These are phyloP conservation scores for Sedum album DNA, from an alignment of 164 flowering plant species.

Conservation along the genomic window DNA sequence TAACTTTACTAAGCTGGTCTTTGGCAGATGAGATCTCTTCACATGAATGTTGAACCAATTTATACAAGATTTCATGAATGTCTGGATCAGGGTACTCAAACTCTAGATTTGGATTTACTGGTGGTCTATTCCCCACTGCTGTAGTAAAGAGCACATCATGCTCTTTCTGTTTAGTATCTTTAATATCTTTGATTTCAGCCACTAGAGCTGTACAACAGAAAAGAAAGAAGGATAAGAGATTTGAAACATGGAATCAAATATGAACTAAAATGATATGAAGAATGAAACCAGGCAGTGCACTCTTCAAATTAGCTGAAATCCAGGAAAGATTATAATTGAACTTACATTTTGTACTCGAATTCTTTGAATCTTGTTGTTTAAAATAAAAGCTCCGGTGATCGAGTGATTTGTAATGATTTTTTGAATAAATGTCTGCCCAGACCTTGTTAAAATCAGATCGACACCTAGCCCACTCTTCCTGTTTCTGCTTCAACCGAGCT, in stretches of 20 bases:
- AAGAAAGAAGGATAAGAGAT: background rate
- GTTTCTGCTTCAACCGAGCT: constrained; percentile 63
- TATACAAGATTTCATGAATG: constrained; percentile 48
- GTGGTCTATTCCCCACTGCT: constrained; percentile 37
- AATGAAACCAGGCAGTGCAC: no score
- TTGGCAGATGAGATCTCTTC: constrained; percentile 50
- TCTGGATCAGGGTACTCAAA: constrained; percentile 37
- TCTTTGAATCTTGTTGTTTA: constrained; percentile 75
- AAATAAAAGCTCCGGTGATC: constrained; percentile 75
- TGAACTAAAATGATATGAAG: no score
- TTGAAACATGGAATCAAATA: background rate
- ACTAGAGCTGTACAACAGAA: constrained; percentile 34
- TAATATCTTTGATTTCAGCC: constrained; percentile 52
- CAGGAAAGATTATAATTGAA: no score
- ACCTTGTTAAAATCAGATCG: constrained; percentile 60
- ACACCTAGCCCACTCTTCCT: constrained; percentile 64
- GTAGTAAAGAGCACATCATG: constrained; percentile 37
- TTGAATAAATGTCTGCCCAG: constrained; percentile 66
- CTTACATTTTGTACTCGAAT: constrained; percentile 59
- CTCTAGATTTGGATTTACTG: constrained; percentile 32
- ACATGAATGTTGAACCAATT: constrained; percentile 50
- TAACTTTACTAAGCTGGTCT: constrained; percentile 44
- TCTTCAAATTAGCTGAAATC: no score
- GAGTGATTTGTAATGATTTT: constrained; percentile 66
- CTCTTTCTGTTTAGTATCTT: constrained; percentile 44